Percentiles rank a stretch among this genome's conserved stretches.
phyloP scores from a whole-genome alignment of 2,329 filamentous ascomycete genomes.

The Xylariaceae sp. region DNA sequence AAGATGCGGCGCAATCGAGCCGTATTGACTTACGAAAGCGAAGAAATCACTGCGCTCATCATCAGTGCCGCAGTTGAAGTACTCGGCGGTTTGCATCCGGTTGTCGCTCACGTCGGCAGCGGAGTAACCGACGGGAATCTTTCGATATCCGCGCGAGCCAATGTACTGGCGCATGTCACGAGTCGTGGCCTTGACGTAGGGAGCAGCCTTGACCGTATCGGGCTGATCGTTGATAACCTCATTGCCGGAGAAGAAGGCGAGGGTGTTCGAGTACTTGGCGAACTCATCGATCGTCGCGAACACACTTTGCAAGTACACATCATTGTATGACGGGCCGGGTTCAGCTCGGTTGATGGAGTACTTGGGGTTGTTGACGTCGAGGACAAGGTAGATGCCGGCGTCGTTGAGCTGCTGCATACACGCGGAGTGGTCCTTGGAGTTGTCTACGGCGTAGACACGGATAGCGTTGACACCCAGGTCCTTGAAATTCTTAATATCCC shows the following conservation, averaged over 20 bases:
- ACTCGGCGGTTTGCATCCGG: conserved; percentile 78
- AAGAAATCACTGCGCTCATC: conserved; percentile 85
- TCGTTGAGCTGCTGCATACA: conserved; percentile 79
- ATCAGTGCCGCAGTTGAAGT: conserved; percentile 89
- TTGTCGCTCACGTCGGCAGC: conserved; percentile 79
- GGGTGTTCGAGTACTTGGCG: conserved; percentile 74
- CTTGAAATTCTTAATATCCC: conserved; percentile 77
- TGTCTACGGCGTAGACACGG: conserved; percentile 90
- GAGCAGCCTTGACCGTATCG: conserved; percentile 59
- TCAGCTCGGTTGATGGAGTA: conserved; percentile 80
- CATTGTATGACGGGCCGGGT: conserved; percentile 77
- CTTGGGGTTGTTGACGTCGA: conserved; percentile 84
- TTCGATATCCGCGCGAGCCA: conserved; percentile 54
- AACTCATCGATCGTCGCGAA: conserved; percentile 88
- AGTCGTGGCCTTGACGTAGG: conserved; percentile 73
- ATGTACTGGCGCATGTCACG: conserved; percentile 72
- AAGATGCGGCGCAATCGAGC: conserved; percentile 4
- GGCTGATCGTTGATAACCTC: conserved; percentile 68
- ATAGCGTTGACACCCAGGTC: conserved; percentile 84
- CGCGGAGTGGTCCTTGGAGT: conserved; percentile 70
- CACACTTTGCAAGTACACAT: conserved; percentile 73
- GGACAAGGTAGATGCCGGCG: conserved; percentile 85
- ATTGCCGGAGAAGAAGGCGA: conserved; percentile 80
- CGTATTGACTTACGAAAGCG: conserved; percentile 51
- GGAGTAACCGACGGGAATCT: conserved; percentile 70